A percentile compares a stretch with the other conserved stretches of the same genome.
Evolutionary conservation across 1,284 basidiomycete genomes (phyloP).

Genomic region (Grifola frondosa): DNA sequence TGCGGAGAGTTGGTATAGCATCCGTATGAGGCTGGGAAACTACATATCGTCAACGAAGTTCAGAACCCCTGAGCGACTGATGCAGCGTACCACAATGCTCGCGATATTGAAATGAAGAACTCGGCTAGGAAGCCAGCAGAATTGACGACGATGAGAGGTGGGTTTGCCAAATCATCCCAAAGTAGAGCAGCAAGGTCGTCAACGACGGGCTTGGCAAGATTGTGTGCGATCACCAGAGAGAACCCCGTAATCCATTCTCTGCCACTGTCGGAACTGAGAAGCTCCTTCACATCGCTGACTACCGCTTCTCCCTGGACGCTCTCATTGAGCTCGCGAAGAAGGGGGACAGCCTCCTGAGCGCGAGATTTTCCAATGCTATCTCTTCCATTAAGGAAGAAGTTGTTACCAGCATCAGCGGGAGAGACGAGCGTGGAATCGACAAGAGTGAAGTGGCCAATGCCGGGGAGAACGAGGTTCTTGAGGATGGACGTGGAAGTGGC

Average conservation of each 20-base stretch:
- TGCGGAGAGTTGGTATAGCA: slow-evolving; percentile 77
- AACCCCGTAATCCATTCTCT: slow-evolving; percentile 44
- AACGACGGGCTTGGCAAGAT: slow-evolving; percentile 59
- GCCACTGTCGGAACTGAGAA: slow-evolving; percentile 53
- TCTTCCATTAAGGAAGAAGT: slow-evolving; percentile 88
- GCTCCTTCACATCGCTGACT: slow-evolving; percentile 50
- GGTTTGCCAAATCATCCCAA: slow-evolving; percentile 61
- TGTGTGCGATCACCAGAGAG: slow-evolving; percentile 84
- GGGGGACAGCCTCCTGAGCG: slow-evolving; percentile 77
- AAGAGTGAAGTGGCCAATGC: slow-evolving; percentile 89
- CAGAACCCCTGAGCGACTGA: background rate
- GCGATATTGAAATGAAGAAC: slow-evolving; percentile 82
- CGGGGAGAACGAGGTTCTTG: slow-evolving; percentile 95
- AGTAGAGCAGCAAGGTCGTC: slow-evolving; percentile 62
- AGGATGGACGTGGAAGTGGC: slow-evolving; percentile 85
- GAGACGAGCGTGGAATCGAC: slow-evolving; percentile 67
- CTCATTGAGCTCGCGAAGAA: slow-evolving; percentile 87
- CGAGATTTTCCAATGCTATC: slow-evolving; percentile 78
- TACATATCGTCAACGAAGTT: slow-evolving; percentile 6
- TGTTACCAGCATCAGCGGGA: slow-evolving; percentile 85
- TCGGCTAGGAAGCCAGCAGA: slow-evolving; percentile 89
- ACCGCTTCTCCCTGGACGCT: slow-evolving; percentile 76
- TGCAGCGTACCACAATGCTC: slow-evolving; percentile 79
- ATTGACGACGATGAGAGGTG: slow-evolving; percentile 74
- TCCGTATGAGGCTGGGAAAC: slow-evolving; percentile 29